Conservation (phyloP, 2,329 filamentous ascomycete genomes). For the Sclerotinia subarctica region DNA sequence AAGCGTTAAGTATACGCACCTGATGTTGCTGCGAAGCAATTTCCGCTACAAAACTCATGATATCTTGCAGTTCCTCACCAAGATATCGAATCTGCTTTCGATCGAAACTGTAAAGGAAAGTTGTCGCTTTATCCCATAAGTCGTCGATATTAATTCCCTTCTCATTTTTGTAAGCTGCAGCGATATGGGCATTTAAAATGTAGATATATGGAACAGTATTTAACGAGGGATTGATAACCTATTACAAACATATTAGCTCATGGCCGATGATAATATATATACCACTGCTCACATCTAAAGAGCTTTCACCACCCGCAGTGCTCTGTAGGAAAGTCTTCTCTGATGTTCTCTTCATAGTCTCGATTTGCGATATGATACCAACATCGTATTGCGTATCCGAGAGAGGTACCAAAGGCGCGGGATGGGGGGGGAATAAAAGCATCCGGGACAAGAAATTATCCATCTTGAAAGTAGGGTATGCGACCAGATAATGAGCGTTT, state of each 20-base stretch:
- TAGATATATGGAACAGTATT: constrained; percentile 60
- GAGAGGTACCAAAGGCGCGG: constrained; percentile 37
- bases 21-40: constrained; percentile 28
- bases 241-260: constrained; percentile 22
- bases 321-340: constrained; percentile 38
- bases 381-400: constrained; percentile 45
- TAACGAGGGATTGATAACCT: constrained; percentile 48
- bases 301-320: constrained; percentile 38
- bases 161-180: constrained; percentile 38
- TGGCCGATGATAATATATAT: not conserved
- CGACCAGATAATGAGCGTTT: constrained; percentile 8
- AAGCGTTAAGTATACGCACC: constrained; percentile 26
- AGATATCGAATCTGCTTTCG: constrained; percentile 53
- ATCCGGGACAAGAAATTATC: constrained; percentile 40
- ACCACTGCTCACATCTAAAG: constrained; percentile 40
- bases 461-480: constrained; percentile 29
- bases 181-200: constrained; percentile 49
- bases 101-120: constrained; percentile 45
- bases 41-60: constrained; percentile 43
- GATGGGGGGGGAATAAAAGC: constrained; percentile 42
- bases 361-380: constrained; percentile 41
- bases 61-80: constrained; percentile 45
- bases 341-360: constrained; percentile 40
- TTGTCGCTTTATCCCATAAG: constrained; percentile 49
- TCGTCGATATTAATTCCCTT: constrained; percentile 28